Base-by-base conservation (phyloP, 306 rosid species). In the Dicorynia guianensis region DNA sequence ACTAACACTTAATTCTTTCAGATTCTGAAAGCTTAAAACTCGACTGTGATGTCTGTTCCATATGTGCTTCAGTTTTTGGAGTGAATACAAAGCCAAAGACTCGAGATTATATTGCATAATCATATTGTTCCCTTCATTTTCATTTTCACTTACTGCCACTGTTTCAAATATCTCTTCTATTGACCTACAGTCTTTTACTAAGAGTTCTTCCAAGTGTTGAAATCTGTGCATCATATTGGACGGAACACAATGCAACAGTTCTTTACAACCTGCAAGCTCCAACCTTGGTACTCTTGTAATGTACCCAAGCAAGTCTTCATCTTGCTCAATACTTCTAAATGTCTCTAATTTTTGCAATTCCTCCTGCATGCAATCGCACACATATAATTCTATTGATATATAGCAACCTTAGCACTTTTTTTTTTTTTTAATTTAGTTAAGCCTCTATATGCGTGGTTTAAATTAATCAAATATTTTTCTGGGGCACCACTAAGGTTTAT, bases 1-100 rank as follows among this genome's bases (percentile, higher is more conserved):
- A 0, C 0, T 15, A 1, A 75, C 42, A 0, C 0, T 0, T 20
- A 75, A 12, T 0, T 0, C 0, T 0, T 0, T 0, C 12, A 75
- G 17, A n/a, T 43, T 9, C 11, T 15, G 9, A 7, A 64, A 75
- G 43, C 56, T 17, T 8, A 14, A 14, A 0, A 5, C 2, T 1
- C 11, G 13, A 35, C 3, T 11, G 33, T 14, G 66, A 56, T 17
- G 65, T 65, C n/a, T n/a, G n/a, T 7, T 43, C 74, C 74, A 67
- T 7, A 66, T 56, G 60, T 56, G 59, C 20, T 30, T 67, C 17
- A 56, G 33, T 18, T 66, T 63, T 7, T 63, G 72, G 5, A 63
- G 36, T 3, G 14, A 40, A 38, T 0, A 0, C 44, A 75, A 52
- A 0, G 0, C 0, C 1, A 63, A 3, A 0, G 0, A 0, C 0